phyloP scores from a whole-genome alignment of 2,329 filamentous ascomycete genomes.

The Lasiodiplodia hormozganensis region DNA sequence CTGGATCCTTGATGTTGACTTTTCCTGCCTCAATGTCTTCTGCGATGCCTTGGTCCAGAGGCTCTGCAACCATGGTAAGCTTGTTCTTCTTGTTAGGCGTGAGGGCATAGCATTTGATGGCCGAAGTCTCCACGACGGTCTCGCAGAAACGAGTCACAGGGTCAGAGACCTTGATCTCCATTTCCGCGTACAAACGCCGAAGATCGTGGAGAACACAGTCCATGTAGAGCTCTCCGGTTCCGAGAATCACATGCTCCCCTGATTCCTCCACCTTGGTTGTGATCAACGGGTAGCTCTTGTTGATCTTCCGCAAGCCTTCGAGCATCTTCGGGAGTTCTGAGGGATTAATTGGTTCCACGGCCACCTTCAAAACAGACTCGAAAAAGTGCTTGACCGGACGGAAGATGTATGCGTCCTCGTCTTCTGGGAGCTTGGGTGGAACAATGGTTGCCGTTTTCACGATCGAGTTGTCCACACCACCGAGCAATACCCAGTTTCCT shows the following conservation, averaged over 20 bases:
- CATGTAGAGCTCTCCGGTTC: slow-evolving; percentile 99
- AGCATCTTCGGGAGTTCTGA: slow-evolving; percentile 99
- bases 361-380: slow-evolving; percentile 96
- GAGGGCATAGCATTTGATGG: slow-evolving; percentile 96
- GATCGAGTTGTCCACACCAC: slow-evolving; percentile 95
- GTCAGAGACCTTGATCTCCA: slow-evolving; percentile 99
- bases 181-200: slow-evolving; percentile 91
- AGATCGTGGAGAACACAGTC: slow-evolving; percentile 97
- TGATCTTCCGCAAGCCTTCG: slow-evolving; percentile 93
- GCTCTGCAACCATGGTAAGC: slow-evolving; percentile 97
- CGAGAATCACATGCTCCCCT: slow-evolving; percentile 92
- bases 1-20: slow-evolving; percentile 91
- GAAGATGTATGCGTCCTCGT: slow-evolving; percentile 96
- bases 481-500: slow-evolving; percentile 90
- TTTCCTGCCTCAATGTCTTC: slow-evolving; percentile 91
- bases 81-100: slow-evolving; percentile 99
- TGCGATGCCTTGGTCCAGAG: slow-evolving; percentile 91
- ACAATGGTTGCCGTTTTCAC: slow-evolving; percentile 96
- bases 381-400: slow-evolving; percentile 92
- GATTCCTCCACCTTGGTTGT: slow-evolving; percentile 98
- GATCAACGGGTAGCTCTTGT: slow-evolving; percentile 96
- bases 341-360: slow-evolving; percentile 96
- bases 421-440: slow-evolving; percentile 77
- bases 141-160: slow-evolving; percentile 97
- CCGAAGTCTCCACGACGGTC: slow-evolving; percentile 95